These are phyloP conservation scores for Fragosphaeria purpurea DNA, from an alignment of 2,329 filamentous ascomycete species.

Conservation along the genomic window DNA sequence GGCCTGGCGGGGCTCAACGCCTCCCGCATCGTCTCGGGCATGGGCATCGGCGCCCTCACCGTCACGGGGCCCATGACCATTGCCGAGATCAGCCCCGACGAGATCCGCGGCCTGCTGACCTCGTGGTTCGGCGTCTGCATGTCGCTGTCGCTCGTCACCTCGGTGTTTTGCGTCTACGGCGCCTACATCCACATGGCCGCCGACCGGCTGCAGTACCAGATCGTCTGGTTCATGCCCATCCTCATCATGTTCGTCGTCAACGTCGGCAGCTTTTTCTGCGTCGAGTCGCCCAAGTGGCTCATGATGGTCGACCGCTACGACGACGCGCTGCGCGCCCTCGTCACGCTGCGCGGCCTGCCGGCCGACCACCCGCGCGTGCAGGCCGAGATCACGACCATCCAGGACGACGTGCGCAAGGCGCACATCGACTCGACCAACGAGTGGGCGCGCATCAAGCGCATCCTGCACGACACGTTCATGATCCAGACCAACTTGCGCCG, in stretches of 20 bases:
- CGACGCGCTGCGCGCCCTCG: slow-evolving; percentile 19
- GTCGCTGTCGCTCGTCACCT: slow-evolving; percentile 21
- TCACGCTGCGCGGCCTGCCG: slow-evolving; percentile 21
- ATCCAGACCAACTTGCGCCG: slow-evolving; percentile 30
- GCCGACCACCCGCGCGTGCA: slow-evolving; percentile 18
- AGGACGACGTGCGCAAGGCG: not conserved
- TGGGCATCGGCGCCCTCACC: slow-evolving; percentile 29
- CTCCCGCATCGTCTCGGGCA: slow-evolving; percentile 25
- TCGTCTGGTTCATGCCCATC: slow-evolving; percentile 21
- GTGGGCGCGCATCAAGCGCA: slow-evolving; percentile 5
- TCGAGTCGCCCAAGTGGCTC: slow-evolving; percentile 26
- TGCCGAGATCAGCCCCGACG: slow-evolving; percentile 36
- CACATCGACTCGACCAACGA: not conserved
- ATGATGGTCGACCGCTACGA: slow-evolving; percentile 18
- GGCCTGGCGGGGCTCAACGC: slow-evolving; percentile 22
- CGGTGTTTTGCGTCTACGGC: slow-evolving; percentile 26
- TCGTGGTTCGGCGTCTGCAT: slow-evolving; percentile 31
- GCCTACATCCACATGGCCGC: slow-evolving; percentile 20
- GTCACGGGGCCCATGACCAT: slow-evolving; percentile 36
- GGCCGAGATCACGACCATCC: slow-evolving; percentile 15
- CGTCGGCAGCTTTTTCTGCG: slow-evolving; percentile 20
- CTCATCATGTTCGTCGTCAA: slow-evolving; percentile 21
- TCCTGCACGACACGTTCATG: slow-evolving; percentile 25
- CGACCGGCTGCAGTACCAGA: slow-evolving; percentile 18
- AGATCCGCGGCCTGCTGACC: slow-evolving; percentile 32